phyloP scores from a whole-genome alignment of 495 filamentous ascomycete species.

The Tetracladium setigerum region DNA sequence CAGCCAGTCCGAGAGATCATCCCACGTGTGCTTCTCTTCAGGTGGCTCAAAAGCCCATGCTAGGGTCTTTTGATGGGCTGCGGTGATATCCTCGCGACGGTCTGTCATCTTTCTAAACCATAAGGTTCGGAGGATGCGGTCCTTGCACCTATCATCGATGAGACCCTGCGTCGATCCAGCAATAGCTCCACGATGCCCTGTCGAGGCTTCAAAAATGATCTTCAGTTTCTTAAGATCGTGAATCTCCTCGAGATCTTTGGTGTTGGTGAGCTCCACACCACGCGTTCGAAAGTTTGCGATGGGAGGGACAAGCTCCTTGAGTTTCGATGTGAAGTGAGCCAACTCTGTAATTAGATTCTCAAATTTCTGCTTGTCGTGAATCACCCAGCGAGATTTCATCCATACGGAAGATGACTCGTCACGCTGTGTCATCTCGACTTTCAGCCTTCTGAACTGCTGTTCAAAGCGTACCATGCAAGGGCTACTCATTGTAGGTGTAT shows the following conservation, averaged over 20 bases:
- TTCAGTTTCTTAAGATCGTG: too few species aligned
- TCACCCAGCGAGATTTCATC: too few species aligned
- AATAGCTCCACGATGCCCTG: conserved; percentile 13
- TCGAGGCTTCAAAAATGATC: conserved; percentile 6
- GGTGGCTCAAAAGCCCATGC: conserved; percentile 19
- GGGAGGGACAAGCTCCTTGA: conserved; percentile 18
- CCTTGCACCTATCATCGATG: too few species aligned
- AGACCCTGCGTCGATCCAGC: conserved; percentile 2
- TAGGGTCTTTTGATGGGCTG: conserved; percentile 22
- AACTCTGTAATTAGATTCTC: conserved; percentile 16
- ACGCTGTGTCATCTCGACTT: too few species aligned
- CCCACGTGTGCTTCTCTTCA: conserved; percentile 5
- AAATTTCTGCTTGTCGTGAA: conserved; percentile 24
- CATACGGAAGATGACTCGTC: too few species aligned
- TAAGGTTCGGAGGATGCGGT: conserved; percentile 19
- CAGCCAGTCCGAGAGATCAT: conserved; percentile 20
- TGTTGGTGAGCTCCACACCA: not conserved
- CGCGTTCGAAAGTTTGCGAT: not conserved
- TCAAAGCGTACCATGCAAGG: too few species aligned
- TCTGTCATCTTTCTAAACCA: conserved; percentile 19
- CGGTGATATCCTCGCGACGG: conserved; percentile 19
- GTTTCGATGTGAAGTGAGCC: conserved; percentile 17
- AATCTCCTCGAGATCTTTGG: too few species aligned
- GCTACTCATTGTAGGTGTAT: too few species aligned
- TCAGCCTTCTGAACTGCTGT: too few species aligned